Conservation (phyloP, 768 basidiomycete species). For the Galerina marginata region DNA sequence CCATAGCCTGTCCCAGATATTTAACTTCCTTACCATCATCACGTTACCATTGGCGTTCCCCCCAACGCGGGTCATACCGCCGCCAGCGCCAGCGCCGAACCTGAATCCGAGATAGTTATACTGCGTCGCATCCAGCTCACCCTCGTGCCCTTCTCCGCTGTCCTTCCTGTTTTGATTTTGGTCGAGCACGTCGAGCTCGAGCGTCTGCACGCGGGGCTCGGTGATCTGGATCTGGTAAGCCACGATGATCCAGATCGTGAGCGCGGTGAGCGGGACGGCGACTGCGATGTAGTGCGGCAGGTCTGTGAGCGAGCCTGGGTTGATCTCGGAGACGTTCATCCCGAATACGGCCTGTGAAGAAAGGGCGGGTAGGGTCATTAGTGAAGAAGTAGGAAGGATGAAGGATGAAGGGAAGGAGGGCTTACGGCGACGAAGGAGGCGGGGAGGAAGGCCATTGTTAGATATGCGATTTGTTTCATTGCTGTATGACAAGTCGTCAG, state of each 20-base stretch:
- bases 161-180: no score
- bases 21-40: constrained; percentile 10
- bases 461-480: constrained; percentile 59
- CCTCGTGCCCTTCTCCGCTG: no score
- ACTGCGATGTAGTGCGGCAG: constrained; percentile 43
- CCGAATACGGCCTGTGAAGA: constrained; percentile 56
- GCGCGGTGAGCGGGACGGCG: constrained; percentile 45
- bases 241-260: constrained; percentile 54
- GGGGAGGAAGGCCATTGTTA: constrained; percentile 68
- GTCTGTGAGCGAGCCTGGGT: constrained; percentile 31
- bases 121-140: not conserved
- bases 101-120: constrained; percentile 1
- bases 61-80: not conserved
- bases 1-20: constrained; percentile 21
- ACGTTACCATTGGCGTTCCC: no score
- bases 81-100: not conserved
- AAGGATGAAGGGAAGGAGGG: not conserved
- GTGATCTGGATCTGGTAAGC: constrained; percentile 44
- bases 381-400: not conserved
- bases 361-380: no score
- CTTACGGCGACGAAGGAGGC: constrained; percentile 53
- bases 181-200: no score
- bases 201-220: constrained; percentile 7
- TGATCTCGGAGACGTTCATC: constrained; percentile 59
- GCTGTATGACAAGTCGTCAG: constrained; percentile 26